Base-by-base conservation (phyloP, 2,329 filamentous ascomycete genomes). In the Neopestalotiopsis clavispora region DNA sequence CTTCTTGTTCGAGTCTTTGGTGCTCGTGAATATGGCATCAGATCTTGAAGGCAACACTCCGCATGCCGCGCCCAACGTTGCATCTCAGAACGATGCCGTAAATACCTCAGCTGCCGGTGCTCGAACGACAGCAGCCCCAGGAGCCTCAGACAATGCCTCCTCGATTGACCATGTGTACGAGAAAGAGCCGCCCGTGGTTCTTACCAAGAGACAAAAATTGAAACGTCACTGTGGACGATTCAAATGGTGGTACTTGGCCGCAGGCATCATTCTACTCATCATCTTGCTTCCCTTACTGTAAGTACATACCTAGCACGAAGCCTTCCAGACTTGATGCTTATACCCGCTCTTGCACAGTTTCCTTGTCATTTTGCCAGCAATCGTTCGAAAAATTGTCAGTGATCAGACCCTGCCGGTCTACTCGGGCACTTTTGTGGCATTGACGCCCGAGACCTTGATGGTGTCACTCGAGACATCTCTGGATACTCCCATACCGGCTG, bases 211-310 rank as follows among this genome's bases (percentile, higher is more conserved):
- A 68, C 75, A 84, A 67, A 83, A 80, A 68, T 28, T 80, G 4
- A 82, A 79, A 66, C 73, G 73, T 1, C 84, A 86, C 72, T 82
- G 79, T 67, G 72, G 75, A 17, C 76, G 79, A 34, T 84, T 82
- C 67, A 83, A 81, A 76, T 80, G 80, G 75, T 79, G 80, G 75
- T 84, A 85, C 71, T 62, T 84, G 4, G 73, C 84, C 17, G 81
- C 72, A 14, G 65, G 77, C 12, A 71, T 83, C 38, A 74, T 84
- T 40, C 77, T 85, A 3, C 77, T 84, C 1, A 80, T 80, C 6
- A 84, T 85, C 30, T 72, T 85, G 4, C 69, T 85, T 3, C 84
- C 84, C 0, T 71, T 85, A n/a, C 70, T 85, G 84, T 85, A 77
- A 77, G 83, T 79, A 42, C 2, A 32, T 5, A 3, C 45, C 14